Base-by-base conservation (phyloP, 1,284 basidiomycete species). In the Ganoderma boninense region DNA sequence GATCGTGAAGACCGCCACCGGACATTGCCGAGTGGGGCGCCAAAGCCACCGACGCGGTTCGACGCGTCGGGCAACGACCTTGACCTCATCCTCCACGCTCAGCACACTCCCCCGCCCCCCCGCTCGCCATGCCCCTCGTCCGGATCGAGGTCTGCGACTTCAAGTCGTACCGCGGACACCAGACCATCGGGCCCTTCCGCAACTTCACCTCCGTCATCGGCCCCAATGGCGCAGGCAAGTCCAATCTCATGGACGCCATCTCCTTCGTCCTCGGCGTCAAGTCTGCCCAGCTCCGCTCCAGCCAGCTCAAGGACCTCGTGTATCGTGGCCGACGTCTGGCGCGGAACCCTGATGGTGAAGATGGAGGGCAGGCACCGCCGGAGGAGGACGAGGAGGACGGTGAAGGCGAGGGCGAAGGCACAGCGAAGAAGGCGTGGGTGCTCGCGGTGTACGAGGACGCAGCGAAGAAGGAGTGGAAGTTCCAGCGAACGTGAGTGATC, bases 211-310 rank as follows among this genome's bases (percentile, higher is more conserved):
- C 96, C 20, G 90, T 69, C 97, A 97, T 4, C 98, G 98, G n/a
- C n/a, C n/a, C n/a, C n/a, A n/a, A n/a, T n/a, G n/a, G n/a, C n/a
- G n/a, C n/a, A n/a, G n/a, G n/a, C 74, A 99, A 99, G 81, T 97
- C 96, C 44, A 99, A 99, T 80, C 90, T 99, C 73, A 99, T 99
- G 98, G 98, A 99, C 81, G 98, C 98, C 68, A 98, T 99, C 76
- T 99, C 97, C 2, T 99, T 99, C 80, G 98, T 99, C 6, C 91
- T 99, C 11, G 97, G 98, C 42, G 94, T 99, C 62, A 96, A 97
- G 84, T 96, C 95, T 67, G 93, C 93, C 1, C 96, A 99, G 76
- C 87, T 99, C 29, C 89, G 98, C 60, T 96, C 95, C 76, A 95
- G 95, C 63, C 97, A 99, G 77, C 87, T 99, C 43, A 96, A 94